phyloP scores from a whole-genome alignment of 805 yeast species.

The Limtongozyma cylindracea region DNA sequence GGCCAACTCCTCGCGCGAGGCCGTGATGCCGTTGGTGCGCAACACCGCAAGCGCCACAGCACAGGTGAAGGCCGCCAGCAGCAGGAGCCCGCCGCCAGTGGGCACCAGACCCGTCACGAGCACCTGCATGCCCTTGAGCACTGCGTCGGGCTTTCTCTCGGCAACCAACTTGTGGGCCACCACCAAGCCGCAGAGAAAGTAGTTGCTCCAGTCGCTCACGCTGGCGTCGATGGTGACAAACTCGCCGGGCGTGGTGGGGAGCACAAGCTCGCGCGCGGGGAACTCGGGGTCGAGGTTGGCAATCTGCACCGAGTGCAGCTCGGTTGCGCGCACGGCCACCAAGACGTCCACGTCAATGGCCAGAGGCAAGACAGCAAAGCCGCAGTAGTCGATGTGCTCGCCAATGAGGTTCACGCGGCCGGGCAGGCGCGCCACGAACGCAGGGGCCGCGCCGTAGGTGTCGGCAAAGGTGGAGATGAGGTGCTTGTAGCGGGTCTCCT shows the following conservation, averaged over 20 bases:
- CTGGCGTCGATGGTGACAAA: constrained; percentile 20
- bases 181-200: constrained; percentile 36
- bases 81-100: constrained; percentile 45
- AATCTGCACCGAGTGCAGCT: constrained; percentile 6
- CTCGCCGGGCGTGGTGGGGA: constrained; percentile 15
- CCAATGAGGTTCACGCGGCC: constrained; percentile 58
- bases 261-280: constrained; percentile 6
- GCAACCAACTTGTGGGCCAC: constrained; percentile 27
- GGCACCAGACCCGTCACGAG: constrained; percentile 43
- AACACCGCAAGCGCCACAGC: constrained; percentile 33
- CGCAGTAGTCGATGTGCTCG: constrained; percentile 49
- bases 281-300: constrained; percentile 11
- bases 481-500: constrained; percentile 6
- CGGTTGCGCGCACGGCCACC: constrained; percentile 15
- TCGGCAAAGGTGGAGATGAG: constrained; percentile 5
- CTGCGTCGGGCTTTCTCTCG: constrained; percentile 7
- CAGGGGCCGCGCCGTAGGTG: constrained; percentile 7
- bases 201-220: constrained; percentile 35
- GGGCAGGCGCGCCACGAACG: constrained; percentile 36
- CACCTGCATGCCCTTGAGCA: constrained; percentile 21
- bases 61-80: constrained; percentile 51
- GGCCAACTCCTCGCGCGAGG: constrained; percentile 23
- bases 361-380: constrained; percentile 47
- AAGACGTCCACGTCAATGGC: constrained; percentile 41
- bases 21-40: constrained; percentile 18